Conservation (phyloP, 331 rosid species). For the Quercus lobata region DNA sequence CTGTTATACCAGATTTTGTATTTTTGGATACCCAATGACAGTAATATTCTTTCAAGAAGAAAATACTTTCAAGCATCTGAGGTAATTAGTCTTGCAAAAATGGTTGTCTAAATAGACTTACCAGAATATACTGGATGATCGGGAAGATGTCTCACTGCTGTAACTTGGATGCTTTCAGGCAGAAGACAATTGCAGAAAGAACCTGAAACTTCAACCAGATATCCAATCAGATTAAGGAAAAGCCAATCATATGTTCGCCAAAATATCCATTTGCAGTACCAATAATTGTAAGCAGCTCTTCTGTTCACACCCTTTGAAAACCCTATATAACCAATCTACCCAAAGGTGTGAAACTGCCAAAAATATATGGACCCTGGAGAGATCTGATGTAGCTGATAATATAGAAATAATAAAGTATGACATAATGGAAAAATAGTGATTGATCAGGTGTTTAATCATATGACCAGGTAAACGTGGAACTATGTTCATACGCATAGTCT, state of each 20-base stretch:
- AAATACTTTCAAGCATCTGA: slow-evolving; percentile 1
- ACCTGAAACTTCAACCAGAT: slow-evolving; percentile 55
- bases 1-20: not conserved
- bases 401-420: not conserved
- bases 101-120: slow-evolving; percentile 24
- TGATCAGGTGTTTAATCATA: not conserved
- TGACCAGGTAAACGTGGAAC: not conserved
- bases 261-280: not conserved
- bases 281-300: not conserved
- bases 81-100: slow-evolving; percentile 4
- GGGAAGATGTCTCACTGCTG: slow-evolving; percentile 79
- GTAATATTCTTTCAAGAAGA: not conserved
- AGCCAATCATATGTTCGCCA: not conserved
- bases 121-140: slow-evolving; percentile 65
- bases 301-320: slow-evolving; percentile 2
- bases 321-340: slow-evolving; percentile 10
- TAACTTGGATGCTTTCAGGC: slow-evolving; percentile 77
- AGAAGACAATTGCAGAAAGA: slow-evolving; percentile 96
- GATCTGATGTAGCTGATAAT: not conserved
- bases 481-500: not conserved
- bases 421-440: not conserved
- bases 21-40: slow-evolving; percentile 13
- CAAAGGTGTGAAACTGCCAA: not conserved
- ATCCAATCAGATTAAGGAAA: slow-evolving; percentile 36
- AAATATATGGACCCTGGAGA: slow-evolving; percentile 1